A percentile compares a stretch with the other conserved stretches of the same genome.
Conservation (phyloP, 2,329 filamentous ascomycete species). For the Microsporum audouinii region DNA sequence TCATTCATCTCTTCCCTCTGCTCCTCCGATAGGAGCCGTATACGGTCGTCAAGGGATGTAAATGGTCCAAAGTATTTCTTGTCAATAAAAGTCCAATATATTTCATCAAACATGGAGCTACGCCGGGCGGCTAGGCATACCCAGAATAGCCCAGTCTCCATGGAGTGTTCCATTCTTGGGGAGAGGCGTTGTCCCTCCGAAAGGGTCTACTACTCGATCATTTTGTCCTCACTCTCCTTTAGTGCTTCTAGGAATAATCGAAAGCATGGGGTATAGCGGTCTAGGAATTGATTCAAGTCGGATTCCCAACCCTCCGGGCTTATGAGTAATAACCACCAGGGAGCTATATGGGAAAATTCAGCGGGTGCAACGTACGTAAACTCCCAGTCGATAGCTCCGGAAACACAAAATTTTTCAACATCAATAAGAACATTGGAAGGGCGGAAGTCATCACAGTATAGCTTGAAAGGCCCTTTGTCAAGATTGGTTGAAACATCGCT, state of each 20-base stretch:
- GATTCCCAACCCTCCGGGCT: conserved; percentile 17
- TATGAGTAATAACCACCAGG: conserved; percentile 18
- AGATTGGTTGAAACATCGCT: conserved; percentile 3
- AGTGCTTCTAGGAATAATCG: conserved; percentile 19
- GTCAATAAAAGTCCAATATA: conserved; percentile 14
- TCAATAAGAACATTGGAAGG: conserved; percentile 21
- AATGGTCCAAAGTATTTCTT: conserved; percentile 8
- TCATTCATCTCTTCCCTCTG: conserved; percentile 5
- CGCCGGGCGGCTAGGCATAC: conserved; percentile 13
- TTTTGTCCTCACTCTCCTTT: conserved; percentile 15
- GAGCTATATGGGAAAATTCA: conserved; percentile 17
- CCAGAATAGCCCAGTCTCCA: conserved; percentile 16
- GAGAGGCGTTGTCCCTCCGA: conserved; percentile 13
- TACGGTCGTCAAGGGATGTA: conserved; percentile 4
- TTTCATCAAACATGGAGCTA: conserved; percentile 15
- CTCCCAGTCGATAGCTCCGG: conserved; percentile 22
- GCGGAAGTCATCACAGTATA: conserved; percentile 21
- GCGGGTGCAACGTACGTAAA: conserved; percentile 18
- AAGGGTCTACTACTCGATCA: conserved; percentile 11
- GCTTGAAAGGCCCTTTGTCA: conserved; percentile 16
- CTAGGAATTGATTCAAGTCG: conserved; percentile 19
- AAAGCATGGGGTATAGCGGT: conserved; percentile 18
- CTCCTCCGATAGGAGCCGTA: conserved; percentile 12
- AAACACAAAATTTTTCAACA: conserved; percentile 12
- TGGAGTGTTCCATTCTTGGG: conserved; percentile 11